Evolutionary conservation across 2,329 filamentous ascomycete species (phyloP), one percentile per base, ranked within the genome.

Genomic region (Lasiodiplodia sp.): DNA sequence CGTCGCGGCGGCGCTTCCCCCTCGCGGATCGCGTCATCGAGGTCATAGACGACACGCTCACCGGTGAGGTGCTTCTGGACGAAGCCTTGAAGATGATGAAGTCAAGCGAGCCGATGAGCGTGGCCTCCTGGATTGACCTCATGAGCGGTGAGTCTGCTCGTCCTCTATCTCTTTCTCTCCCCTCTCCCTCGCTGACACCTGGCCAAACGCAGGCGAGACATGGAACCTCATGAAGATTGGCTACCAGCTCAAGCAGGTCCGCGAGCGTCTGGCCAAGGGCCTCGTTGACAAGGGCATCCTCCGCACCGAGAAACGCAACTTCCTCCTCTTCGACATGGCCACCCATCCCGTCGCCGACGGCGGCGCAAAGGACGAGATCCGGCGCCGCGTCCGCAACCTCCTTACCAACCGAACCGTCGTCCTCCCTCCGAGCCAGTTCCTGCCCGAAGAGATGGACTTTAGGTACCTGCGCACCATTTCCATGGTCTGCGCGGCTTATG

Each of bases 201-300:
- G 76, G 71, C 67, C 34, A 56, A 51, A 47, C 65, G 69, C 78
- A 98, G 95, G 96, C 79, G 96, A 99, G 83, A 99, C 96, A 67
- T 99, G 96, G 96, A 99, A 99, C 80, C 85, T 99, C 72, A 98
- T 99, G 96, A 99, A 99, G 86, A 99, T 99, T 76, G 96, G 96
- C 79, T 99, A 99, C 83, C 96, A 99, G 85, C 88, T 99, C 75
- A 99, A 99, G 85, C 96, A 99, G 87, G 96, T 99, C 69, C 94
- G 96, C 79, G 96, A 99, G 85, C 92, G 96, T 69, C 88, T 99
- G 68, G 95, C 94, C 77, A 99, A 99, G 83, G 96, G 96, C 40
- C 89, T 99, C 56, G 96, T 99, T 72, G 96, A 99, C 85, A 99
- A 99, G 85, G 96, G 96, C 77, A 97, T 99, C 79, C 88, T 99